Base-by-base conservation (phyloP, 2,329 filamentous ascomycete species). In the Pseudogymnoascus sp. region DNA sequence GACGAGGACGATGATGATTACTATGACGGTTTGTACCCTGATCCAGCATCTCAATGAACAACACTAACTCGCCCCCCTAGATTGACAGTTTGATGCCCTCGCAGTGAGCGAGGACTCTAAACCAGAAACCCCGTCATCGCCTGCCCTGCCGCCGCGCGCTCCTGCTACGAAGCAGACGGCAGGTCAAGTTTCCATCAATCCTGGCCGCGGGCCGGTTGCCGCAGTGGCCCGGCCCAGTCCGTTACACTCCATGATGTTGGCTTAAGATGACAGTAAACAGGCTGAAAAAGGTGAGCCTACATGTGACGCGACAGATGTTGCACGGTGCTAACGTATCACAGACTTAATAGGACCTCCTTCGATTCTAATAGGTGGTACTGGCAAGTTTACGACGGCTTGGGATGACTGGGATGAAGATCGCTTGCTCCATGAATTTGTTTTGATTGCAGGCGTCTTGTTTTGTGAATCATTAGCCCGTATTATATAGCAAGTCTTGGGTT, bases 1-100 rank as follows among this genome's bases (percentile, higher is more conserved):
- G 86, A 89, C 72, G 92, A 96, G 75, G 89, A 94, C 74, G 89
- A 92, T 77, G 93, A 97, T 75, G 93, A 93, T 77, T 97, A 96
- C 81, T 91, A 93, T 78, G 87, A 89, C 75, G 84, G 81, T 82
- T 67, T 54, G 64, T 62, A 62, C 37, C 39, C 37, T 43, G 32
- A 14, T 14, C 20, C n/a, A n/a, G n/a, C 12, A 30, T 3, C 22
- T n/a, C 37, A 2, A 9, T 39, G 12, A 50, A 47, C 34, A 7
- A 57, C 22, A 57, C 65, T 68, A 63, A 62, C 28, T 12, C 25
- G 38, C 57, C 9, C 14, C 28, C 22, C 62, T 32, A 88, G 86
- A 95, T 94, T 93, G 89, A 93, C 89, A 87, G 83, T 84, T 86
- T 85, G 85, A 90, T 81, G 81, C 83, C 90, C 90, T 93, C 89